phyloP scores from a whole-genome alignment of 257 asterid genomes.

The Nicotiana benthamiana region DNA sequence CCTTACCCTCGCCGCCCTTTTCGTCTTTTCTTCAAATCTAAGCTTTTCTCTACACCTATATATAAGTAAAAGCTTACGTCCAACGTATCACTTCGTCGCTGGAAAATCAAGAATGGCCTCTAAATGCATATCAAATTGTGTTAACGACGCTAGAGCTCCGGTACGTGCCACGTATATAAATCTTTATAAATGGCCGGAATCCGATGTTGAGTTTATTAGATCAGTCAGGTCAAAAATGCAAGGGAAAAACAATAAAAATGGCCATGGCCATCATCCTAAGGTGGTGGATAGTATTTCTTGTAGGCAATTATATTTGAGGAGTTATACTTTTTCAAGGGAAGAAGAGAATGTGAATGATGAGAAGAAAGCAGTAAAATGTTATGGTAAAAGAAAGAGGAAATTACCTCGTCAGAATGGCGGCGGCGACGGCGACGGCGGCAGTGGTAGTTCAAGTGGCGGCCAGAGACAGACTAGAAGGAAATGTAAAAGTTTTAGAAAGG shows the following conservation, averaged over 20 bases:
- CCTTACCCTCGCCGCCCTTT: neutral
- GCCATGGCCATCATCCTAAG: constrained; percentile 28
- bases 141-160: constrained; percentile 41
- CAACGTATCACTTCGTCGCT: neutral
- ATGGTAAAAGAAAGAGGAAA: constrained; percentile 14
- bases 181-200: constrained; percentile 87
- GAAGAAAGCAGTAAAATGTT: constrained; percentile 29
- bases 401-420: neutral
- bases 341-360: constrained; percentile 30
- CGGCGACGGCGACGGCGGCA: constrained; percentile 1
- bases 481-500: constrained; percentile 29
- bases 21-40: neutral
- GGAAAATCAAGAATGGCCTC: constrained; percentile 21
- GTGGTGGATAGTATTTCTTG: constrained; percentile 84
- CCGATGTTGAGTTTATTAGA: constrained; percentile 69
- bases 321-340: constrained; percentile 81
- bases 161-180: constrained; percentile 56
- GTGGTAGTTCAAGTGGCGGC: neutral
- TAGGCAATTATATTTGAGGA: constrained; percentile 68
- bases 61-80: neutral
- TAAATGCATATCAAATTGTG: constrained; percentile 47
- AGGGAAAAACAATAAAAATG: neutral
- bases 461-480: constrained; percentile 16
- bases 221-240: constrained; percentile 39
- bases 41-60: neutral